Evolutionary conservation across 441 rosid species (phyloP), one percentile per base, ranked within the genome.

Genomic region (Erysimum cheiri): DNA sequence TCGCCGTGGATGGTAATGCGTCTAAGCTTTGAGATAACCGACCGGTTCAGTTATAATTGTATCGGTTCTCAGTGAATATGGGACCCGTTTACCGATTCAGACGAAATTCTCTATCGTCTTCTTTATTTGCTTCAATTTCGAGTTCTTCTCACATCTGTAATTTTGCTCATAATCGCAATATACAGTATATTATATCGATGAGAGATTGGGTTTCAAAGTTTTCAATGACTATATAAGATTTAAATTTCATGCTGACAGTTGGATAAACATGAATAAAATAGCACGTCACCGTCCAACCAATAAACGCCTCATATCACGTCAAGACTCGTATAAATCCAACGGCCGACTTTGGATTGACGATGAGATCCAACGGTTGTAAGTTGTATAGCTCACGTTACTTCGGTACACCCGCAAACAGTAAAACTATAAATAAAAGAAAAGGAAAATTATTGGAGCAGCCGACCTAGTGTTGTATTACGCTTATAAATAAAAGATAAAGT

Each of bases 11-110:
- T 26, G 67, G 68, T 67, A 74, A 73, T 41, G 43, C 78, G 12
- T 79, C 89, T 5, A 88, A 80, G 78, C 69, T 85, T 59, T 88
- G 77, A 85, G 67, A 32, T 1, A 70, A 70, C 57, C 67, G 29
- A 32, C 62, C 35, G 71, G 67, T 3, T 75, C 13, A 49, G 0
- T 10, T 47, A 6, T 39, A 43, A 48, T 47, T 49, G 11, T 22
- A 15, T 40, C 40, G 49, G 55, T 69, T 37, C 32, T 24, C 12
- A 22, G 29, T 49, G 71, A 48, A 14, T 5, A 43, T 46, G 4
- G 19, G 15, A 11, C 13, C 1, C 14, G 36, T 14, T 7, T 6
- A 43, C 63, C 54, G 47, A 37, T 35, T 66, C 19, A 43, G 49
- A 41, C 24, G 3, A 56, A 62, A 60, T 60, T 17, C 8, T 67